These are phyloP conservation scores for Myxozyma nipponensis DNA, from an alignment of 805 yeast species.

Conservation along the genomic window DNA sequence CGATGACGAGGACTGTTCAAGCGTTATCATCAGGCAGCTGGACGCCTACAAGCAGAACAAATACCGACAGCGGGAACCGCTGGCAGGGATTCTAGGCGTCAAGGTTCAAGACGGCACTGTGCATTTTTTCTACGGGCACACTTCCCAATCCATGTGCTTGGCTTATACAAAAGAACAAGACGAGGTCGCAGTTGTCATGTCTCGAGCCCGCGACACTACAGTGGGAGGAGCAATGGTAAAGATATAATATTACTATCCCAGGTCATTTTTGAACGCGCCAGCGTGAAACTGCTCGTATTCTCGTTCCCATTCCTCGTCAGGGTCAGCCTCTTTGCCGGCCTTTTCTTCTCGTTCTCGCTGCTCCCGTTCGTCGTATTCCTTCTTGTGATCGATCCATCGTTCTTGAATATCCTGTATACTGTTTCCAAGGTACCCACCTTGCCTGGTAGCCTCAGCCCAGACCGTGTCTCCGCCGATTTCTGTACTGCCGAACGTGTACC, in stretches of 20 bases:
- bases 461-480: constrained; percentile 96
- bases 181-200: constrained; percentile 5
- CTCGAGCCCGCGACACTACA: constrained; percentile 1
- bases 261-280: constrained; percentile 8
- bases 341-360: constrained; percentile 45
- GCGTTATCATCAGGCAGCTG: not conserved
- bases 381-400: constrained; percentile 88
- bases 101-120: not conserved
- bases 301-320: constrained; percentile 77
- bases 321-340: constrained; percentile 46
- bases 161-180: not conserved
- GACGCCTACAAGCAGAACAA: constrained; percentile 5
- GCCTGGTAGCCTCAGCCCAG: constrained; percentile 95
- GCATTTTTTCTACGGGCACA: constrained; percentile 15
- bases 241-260: not conserved
- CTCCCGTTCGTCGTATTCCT: constrained; percentile 64
- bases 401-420: constrained; percentile 77
- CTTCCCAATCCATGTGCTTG: constrained; percentile 21
- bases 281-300: constrained; percentile 39
- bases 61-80: constrained; percentile 10
- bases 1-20: constrained; percentile 1
- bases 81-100: constrained; percentile 16
- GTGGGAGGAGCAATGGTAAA: not conserved
- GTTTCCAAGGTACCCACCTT: constrained; percentile 54
- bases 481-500: constrained; percentile 86